Percentiles rank a stretch among this genome's conserved stretches.
Evolutionary conservation across 352 stramenopile species (phyloP).

Genomic region (Pythium folliculosum): DNA sequence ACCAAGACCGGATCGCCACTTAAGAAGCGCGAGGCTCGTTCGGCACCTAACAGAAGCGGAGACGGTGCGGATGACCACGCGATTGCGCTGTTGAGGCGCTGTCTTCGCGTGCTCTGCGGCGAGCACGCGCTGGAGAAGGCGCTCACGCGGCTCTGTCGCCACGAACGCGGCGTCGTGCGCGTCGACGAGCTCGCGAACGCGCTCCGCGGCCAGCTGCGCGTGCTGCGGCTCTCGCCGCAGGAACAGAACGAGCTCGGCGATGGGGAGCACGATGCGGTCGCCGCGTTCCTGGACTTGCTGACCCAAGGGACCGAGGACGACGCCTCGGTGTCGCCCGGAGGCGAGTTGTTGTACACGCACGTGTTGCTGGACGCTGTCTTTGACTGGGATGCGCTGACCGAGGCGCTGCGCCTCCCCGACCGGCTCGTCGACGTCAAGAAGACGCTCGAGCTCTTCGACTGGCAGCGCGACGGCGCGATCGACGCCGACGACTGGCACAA

Average conservation of each 20-base stretch:
- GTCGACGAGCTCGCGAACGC: slow-evolving; percentile 5
- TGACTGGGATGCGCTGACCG: slow-evolving; percentile 40
- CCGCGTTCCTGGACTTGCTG: slow-evolving; percentile 5
- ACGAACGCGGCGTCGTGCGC: slow-evolving; percentile 17
- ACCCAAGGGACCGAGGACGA: background rate
- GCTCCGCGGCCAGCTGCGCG: slow-evolving; percentile 9
- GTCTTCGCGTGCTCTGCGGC: slow-evolving; percentile 15
- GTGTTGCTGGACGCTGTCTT: slow-evolving; percentile 49
- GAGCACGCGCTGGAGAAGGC: slow-evolving; percentile 19
- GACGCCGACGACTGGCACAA: slow-evolving; percentile 47
- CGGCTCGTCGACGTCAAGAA: slow-evolving; percentile 49
- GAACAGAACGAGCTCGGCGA: background rate
- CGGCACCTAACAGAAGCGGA: too few species aligned
- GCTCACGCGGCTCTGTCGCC: background rate
- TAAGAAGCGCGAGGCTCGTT: background rate
- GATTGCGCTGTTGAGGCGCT: slow-evolving; percentile 5
- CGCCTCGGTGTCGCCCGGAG: background rate
- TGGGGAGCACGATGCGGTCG: background rate
- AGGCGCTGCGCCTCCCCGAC: slow-evolving; percentile 34
- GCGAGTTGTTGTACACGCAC: slow-evolving; percentile 29
- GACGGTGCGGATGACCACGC: too few species aligned
- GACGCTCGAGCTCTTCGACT: slow-evolving; percentile 52
- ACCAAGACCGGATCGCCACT: background rate
- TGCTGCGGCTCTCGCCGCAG: slow-evolving; percentile 5
- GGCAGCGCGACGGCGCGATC: slow-evolving; percentile 39